phyloP scores from a whole-genome alignment of 1,139 yeast genomes.

The Pichia sorboxylosa region DNA sequence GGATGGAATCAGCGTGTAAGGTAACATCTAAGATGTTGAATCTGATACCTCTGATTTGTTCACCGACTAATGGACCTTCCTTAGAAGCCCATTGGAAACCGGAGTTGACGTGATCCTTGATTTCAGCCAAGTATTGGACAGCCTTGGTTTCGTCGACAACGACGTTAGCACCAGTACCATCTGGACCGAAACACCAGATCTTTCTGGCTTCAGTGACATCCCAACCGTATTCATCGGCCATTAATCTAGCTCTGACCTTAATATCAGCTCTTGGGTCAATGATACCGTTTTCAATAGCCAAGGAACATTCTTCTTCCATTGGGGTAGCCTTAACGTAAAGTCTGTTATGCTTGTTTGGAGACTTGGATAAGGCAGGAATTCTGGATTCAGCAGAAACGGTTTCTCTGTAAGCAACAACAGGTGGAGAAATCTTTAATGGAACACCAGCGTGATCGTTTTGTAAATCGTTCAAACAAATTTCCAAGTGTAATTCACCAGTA shows the following conservation, averaged over 20 bases:
- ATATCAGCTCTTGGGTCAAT: conserved; percentile 94
- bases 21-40: conserved; percentile 98
- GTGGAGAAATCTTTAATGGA: conserved; percentile 95
- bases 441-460: conserved; percentile 99
- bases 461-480: conserved; percentile 91
- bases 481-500: conserved; percentile 99
- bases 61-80: conserved; percentile 99
- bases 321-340: conserved; percentile 97
- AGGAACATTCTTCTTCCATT: conserved; percentile 82
- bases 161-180: conserved; percentile 96
- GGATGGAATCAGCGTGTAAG: conserved; percentile 99
- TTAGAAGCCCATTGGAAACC: conserved; percentile 99
- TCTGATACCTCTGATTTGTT: conserved; percentile 91
- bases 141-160: conserved; percentile 99
- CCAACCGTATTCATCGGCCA: conserved; percentile 99
- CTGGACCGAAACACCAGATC: conserved; percentile 99
- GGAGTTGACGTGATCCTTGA: conserved; percentile 98
- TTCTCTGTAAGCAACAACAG: conserved; percentile 98
- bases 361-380: conserved; percentile 93
- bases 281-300: conserved; percentile 88
- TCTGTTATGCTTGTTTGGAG: conserved; percentile 99
- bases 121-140: conserved; percentile 97
- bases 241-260: conserved; percentile 97
- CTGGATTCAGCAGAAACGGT: conserved; percentile 90
- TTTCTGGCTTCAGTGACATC: conserved; percentile 99